phyloP scores from a whole-genome alignment of 2,329 filamentous ascomycete species.

The Cyclaneusma minus region DNA sequence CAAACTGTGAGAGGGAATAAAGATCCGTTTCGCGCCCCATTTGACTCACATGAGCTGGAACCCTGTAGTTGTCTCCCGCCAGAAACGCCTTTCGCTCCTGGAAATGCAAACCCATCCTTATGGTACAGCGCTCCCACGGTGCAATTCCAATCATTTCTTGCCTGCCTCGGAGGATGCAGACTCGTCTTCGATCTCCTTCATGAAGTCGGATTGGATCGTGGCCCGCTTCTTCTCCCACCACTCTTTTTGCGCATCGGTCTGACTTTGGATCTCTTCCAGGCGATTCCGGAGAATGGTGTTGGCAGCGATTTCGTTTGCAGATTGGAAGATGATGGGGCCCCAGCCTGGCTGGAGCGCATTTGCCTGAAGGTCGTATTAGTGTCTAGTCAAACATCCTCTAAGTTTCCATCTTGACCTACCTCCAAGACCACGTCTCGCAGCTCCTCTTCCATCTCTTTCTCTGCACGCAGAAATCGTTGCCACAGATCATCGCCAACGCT shows the following conservation, averaged over 20 bases:
- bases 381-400: slow-evolving; percentile 2
- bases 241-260: slow-evolving; percentile 58
- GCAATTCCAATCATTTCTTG: slow-evolving; percentile 34
- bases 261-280: slow-evolving; percentile 58
- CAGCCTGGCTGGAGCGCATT: slow-evolving; percentile 80
- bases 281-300: slow-evolving; percentile 64
- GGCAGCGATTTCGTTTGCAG: slow-evolving; percentile 86
- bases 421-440: slow-evolving; percentile 86
- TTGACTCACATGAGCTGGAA: too few species aligned
- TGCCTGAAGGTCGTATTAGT: slow-evolving; percentile 39
- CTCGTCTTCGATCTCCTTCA: slow-evolving; percentile 67
- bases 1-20: too few species aligned
- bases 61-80: too few species aligned
- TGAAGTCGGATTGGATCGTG: slow-evolving; percentile 59
- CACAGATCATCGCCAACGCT: slow-evolving; percentile 93
- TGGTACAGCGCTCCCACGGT: slow-evolving; percentile 3
- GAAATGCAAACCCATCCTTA: slow-evolving; percentile 3
- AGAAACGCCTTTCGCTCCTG: slow-evolving; percentile 1
- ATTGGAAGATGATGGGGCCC: slow-evolving; percentile 94
- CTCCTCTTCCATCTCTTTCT: slow-evolving; percentile 97
- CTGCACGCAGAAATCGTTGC: slow-evolving; percentile 79
- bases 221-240: slow-evolving; percentile 85
- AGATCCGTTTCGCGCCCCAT: too few species aligned
- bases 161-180: slow-evolving; percentile 40
- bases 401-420: slow-evolving; percentile 40